Conservation (phyloP, 345 rosid genomes). For the Populus davidiana region DNA sequence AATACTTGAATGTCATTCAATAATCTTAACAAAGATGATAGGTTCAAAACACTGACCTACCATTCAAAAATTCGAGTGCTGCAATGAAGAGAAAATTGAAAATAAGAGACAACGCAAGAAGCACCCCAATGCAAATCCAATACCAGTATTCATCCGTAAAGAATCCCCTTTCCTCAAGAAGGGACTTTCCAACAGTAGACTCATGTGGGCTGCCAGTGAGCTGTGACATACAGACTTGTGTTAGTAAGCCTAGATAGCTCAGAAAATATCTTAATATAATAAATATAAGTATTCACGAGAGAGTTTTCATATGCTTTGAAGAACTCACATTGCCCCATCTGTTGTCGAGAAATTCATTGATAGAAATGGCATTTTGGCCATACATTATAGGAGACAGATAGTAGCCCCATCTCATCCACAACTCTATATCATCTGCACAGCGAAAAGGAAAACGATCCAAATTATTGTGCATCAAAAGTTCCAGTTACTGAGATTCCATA, state of each 20-base stretch:
- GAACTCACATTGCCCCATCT: constrained; percentile 19
- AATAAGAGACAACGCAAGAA: constrained; percentile 6
- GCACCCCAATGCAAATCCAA: constrained; percentile 13
- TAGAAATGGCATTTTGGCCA: constrained; percentile 22
- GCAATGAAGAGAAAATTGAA: constrained; percentile 18
- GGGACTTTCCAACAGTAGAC: constrained; percentile 15
- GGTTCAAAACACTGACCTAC: constrained; percentile 5
- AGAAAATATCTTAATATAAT: not conserved
- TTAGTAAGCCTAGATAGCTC: not conserved
- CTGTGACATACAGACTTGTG: constrained; percentile 1
- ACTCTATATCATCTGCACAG: constrained; percentile 15
- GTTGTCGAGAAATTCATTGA: constrained; percentile 26
- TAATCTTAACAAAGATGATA: not conserved
- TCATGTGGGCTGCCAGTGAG: constrained; percentile 4
- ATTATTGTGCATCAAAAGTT: not conserved
- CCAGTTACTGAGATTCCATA: not conserved
- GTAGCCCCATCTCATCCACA: constrained; percentile 23
- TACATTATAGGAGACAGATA: constrained; percentile 26
- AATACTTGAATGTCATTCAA: not conserved
- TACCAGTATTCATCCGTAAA: constrained; percentile 16
- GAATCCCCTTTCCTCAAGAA: constrained; percentile 17
- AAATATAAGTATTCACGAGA: no score
- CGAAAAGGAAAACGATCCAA: not conserved
- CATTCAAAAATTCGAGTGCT: constrained; percentile 13
- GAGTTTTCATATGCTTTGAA: not conserved